Conservation (phyloP, 768 basidiomycete genomes). For the Tylopilus felleus region DNA sequence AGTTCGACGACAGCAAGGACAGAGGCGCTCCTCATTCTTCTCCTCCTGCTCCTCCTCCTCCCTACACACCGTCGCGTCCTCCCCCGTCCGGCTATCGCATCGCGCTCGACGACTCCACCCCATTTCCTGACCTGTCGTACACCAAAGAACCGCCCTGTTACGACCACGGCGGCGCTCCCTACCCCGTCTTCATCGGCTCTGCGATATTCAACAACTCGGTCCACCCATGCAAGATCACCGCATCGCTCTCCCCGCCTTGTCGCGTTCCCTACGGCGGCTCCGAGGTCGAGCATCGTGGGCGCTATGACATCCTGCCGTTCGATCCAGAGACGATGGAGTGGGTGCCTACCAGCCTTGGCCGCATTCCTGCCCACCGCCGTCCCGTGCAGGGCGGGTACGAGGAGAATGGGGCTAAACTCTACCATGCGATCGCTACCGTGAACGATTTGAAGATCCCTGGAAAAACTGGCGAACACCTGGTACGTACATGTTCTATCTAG, state of each 20-base stretch:
- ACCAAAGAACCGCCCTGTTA: slow-evolving; percentile 49
- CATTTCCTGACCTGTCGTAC: slow-evolving; percentile 39
- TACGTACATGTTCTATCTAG: slow-evolving; percentile 29
- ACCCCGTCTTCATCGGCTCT: slow-evolving; percentile 69
- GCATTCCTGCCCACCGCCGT: slow-evolving; percentile 51
- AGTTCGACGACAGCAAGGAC: slow-evolving; percentile 5
- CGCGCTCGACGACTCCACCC: slow-evolving; percentile 40
- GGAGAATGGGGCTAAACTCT: slow-evolving; percentile 60
- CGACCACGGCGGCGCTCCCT: slow-evolving; percentile 50
- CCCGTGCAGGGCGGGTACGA: slow-evolving; percentile 78
- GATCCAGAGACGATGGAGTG: slow-evolving; percentile 68
- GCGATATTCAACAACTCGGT: slow-evolving; percentile 64
- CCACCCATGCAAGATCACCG: slow-evolving; percentile 81
- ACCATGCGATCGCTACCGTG: slow-evolving; percentile 59
- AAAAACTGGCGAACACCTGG: slow-evolving; percentile 69
- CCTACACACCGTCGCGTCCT: slow-evolving; percentile 21
- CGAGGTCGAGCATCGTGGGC: slow-evolving; percentile 58
- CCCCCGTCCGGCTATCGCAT: slow-evolving; percentile 70
- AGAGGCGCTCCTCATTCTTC: too few relatives aligned
- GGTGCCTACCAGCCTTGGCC: slow-evolving; percentile 59
- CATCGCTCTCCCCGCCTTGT: slow-evolving; percentile 48
- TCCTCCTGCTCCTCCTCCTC: slow-evolving; percentile 4
- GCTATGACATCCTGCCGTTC: slow-evolving; percentile 76
- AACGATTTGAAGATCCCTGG: slow-evolving; percentile 62
- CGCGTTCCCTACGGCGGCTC: slow-evolving; percentile 62